Evolutionary conservation across 495 filamentous ascomycete species (phyloP), one percentile per base, ranked within the genome.

Genomic region (Trichoderma erinaceum): DNA sequence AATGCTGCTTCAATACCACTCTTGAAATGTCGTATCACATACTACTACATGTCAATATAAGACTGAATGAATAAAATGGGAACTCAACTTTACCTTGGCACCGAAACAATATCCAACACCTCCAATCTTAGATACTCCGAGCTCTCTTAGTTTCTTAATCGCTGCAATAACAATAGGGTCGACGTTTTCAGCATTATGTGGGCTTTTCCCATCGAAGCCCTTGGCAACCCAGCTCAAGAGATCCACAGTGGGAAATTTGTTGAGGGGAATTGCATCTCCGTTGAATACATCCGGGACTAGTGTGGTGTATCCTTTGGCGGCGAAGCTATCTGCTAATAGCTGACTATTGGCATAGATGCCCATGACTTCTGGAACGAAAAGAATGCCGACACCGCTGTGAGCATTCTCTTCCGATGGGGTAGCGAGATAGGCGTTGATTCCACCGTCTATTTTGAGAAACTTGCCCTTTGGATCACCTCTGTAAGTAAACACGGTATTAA

Each of bases 51-150:
- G 10, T 12, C 41, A 44, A 44, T 7, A 44, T 12, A 44, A 12
- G 7, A 44, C 1, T 44, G 15, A 7, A 16, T 44, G 15, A 12
- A 44, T 44, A 2, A 1, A 1, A 44, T 44, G 7, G 2, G 41
- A 16, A 7, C 11, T 44, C 1, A 16, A 44, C 15, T 16, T 16
- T 44, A 44, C 41, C 41, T 44, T 86, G 68, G 82, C 83, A 43
- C 91, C 91, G 73, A 92, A 94, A 79, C 91, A 94, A 79, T 93
- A 92, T 7, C 91, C 91, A 2, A 89, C 82, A 70, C 82, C 86
- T 7, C 87, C 92, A 64, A 96, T 77, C 72, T 84, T 87, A 80
- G 88, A 89, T 46, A 86, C 69, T 71, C 74, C 88, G 68, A 81
- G 71, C 67, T 79, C 76, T 44, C 41, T 44, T 16, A 44, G 15